Evolutionary conservation across 495 filamentous ascomycete genomes (phyloP).

Genomic region (Delitschia confertaspora): DNA sequence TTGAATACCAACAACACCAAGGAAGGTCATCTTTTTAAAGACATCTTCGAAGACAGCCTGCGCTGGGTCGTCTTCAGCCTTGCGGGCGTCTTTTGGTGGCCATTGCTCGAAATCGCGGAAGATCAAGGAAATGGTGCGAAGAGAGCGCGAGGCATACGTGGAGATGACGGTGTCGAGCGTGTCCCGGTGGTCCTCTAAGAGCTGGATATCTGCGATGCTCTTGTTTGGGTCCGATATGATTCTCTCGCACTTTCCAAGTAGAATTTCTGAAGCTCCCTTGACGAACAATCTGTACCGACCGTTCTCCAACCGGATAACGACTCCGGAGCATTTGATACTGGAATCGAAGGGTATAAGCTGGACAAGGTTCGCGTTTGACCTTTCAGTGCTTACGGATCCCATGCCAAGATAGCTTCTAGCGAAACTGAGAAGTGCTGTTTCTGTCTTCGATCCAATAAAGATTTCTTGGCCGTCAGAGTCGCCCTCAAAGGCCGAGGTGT

Average conservation of each 20-base stretch:
- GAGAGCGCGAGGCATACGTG: constrained; percentile 68
- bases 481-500: constrained; percentile 60
- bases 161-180: constrained; percentile 59
- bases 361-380: constrained; percentile 49
- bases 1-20: constrained; percentile 58
- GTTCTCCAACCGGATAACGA: constrained; percentile 49
- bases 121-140: constrained; percentile 77
- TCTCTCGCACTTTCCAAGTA: constrained; percentile 55
- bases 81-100: constrained; percentile 64
- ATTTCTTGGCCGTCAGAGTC: constrained; percentile 43
- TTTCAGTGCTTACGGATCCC: constrained; percentile 49
- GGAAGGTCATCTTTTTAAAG: constrained; percentile 58
- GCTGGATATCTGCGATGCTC: constrained; percentile 35
- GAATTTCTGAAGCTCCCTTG: constrained; percentile 62
- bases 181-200: constrained; percentile 34
- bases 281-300: constrained; percentile 54
- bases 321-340: constrained; percentile 58
- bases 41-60: constrained; percentile 72
- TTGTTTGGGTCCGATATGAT: constrained; percentile 64
- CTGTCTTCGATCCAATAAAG: constrained; percentile 64
- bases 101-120: constrained; percentile 86
- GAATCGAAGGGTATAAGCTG: constrained; percentile 65
- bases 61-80: constrained; percentile 56
- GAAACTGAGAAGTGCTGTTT: constrained; percentile 57
- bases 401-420: constrained; percentile 55